Evolutionary conservation across 2,329 filamentous ascomycete genomes (phyloP), one percentile per base, ranked within the genome.

Genomic region (Fusarium falciforme): DNA sequence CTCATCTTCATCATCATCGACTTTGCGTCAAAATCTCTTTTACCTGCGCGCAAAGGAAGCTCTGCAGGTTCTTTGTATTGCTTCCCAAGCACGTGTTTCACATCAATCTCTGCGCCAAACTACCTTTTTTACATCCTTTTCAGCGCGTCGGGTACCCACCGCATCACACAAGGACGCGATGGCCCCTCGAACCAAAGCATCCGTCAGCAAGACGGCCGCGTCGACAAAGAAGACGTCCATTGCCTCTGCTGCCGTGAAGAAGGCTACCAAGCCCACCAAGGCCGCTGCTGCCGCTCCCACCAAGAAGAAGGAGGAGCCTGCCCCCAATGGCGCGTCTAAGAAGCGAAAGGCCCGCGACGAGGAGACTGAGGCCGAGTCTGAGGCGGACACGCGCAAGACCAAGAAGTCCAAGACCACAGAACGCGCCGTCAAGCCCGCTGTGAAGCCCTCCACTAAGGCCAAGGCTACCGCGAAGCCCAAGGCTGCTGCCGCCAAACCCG

Each of bases 121-220:
- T 22, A 22, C 29, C 22, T 33, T 17, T 25, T 38, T 38, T 6
- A 17, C 20, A 16, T 36, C 29, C 7, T 25, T 38, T 33, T 55
- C 59, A 64, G 57, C 73, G 67, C 55, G 42, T 74, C 64, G 44
- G 58, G 54, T 61, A 64, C 44, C 70, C 63, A 54, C 62, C 35
- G 57, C 67, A 60, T 61, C 57, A 71, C 52, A 62, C 44, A 60
- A 58, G 31, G 61, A 75, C 78, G 77, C 77, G 71, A 82, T 82
- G 81, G 77, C 81, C 63, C 76, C 81, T 44, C 77, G 77, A 76
- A 74, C 78, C 52, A 80, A 78, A 74, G 67, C 78, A 33, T 29
- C 77, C 54, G 73, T 73, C 66, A 42, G 75, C 29, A 81, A 77
- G 76, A 70, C 79, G 38, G 66, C 77, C 38, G 52, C 77, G 27